A percentile compares a stretch with the other conserved stretches of the same genome.
phyloP scores from a whole-genome alignment of 2,329 filamentous ascomycete genomes.

The Aspergillus alliaceus region DNA sequence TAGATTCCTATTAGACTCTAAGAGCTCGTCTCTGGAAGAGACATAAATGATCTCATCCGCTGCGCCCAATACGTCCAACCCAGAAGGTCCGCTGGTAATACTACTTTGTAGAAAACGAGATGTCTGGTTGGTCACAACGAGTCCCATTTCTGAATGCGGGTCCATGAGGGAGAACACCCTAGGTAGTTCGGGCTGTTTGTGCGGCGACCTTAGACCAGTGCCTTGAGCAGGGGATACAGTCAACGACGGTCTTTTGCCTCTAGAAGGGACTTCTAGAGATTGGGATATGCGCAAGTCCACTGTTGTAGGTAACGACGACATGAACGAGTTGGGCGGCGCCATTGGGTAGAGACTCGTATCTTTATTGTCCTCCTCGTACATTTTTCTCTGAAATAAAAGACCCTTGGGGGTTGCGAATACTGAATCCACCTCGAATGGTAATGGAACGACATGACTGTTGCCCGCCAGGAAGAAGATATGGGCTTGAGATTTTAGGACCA shows the following conservation, averaged over 20 bases:
- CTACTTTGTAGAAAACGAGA: slow-evolving; percentile 32
- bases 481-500: slow-evolving; percentile 88
- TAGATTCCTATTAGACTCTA: slow-evolving; percentile 22
- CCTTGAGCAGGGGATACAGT: slow-evolving; percentile 51
- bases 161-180: slow-evolving; percentile 80
- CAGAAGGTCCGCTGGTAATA: slow-evolving; percentile 25
- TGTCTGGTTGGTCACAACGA: slow-evolving; percentile 64
- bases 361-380: slow-evolving; percentile 38
- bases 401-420: slow-evolving; percentile 81
- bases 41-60: slow-evolving; percentile 84
- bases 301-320: slow-evolving; percentile 62
- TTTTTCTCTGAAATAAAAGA: slow-evolving; percentile 81
- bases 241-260: slow-evolving; percentile 47
- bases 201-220: slow-evolving; percentile 58
- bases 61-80: slow-evolving; percentile 65
- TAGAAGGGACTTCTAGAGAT: slow-evolving; percentile 33
- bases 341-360: slow-evolving; percentile 32
- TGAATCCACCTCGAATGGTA: slow-evolving; percentile 91
- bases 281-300: slow-evolving; percentile 35
- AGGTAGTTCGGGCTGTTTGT: slow-evolving; percentile 56
- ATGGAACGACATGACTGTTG: slow-evolving; percentile 82
- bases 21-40: slow-evolving; percentile 61
- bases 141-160: slow-evolving; percentile 79
- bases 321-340: slow-evolving; percentile 80
- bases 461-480: slow-evolving; percentile 91